A percentile compares a stretch with the other conserved stretches of the same genome.
These are phyloP conservation scores for Cutaneotrichosporon daszewskae DNA, from an alignment of 1,284 basidiomycete genomes.

Conservation along the genomic window DNA sequence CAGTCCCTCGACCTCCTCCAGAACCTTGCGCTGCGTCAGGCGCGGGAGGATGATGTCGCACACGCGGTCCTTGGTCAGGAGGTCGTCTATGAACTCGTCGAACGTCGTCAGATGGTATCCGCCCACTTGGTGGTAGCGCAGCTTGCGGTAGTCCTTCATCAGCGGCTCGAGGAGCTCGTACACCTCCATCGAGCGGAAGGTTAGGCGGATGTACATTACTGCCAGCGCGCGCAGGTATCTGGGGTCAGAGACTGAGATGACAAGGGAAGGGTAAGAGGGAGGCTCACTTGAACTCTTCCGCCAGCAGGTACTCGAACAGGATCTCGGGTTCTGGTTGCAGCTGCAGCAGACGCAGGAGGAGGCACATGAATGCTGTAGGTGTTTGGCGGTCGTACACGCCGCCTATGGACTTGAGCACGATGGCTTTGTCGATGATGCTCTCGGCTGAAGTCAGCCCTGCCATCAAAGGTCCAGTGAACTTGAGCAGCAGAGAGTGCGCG, in stretches of 20 bases:
- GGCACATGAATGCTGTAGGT: slow-evolving; percentile 84
- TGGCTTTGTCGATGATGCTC: slow-evolving; percentile 85
- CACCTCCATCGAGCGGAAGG: slow-evolving; percentile 80
- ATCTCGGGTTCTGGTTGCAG: slow-evolving; percentile 97
- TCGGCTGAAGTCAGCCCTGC: slow-evolving; percentile 60
- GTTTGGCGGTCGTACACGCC: slow-evolving; percentile 85
- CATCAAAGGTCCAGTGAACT: too few species aligned
- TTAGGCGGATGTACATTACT: slow-evolving; percentile 91
- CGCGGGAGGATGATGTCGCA: slow-evolving; percentile 96
- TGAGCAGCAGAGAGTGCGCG: too few species aligned
- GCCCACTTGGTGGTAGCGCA: slow-evolving; percentile 70
- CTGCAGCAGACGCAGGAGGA: slow-evolving; percentile 89
- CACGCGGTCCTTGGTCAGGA: slow-evolving; percentile 82
- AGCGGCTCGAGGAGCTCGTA: slow-evolving; percentile 91
- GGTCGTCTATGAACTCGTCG: slow-evolving; percentile 84
- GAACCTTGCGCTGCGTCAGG: slow-evolving; percentile 71
- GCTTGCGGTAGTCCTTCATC: slow-evolving; percentile 86
- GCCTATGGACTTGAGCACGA: slow-evolving; percentile 75
- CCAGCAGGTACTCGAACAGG: slow-evolving; percentile 84
- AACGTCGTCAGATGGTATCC: slow-evolving; percentile 80
- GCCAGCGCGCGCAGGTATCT: slow-evolving; percentile 92
- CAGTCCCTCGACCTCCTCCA: slow-evolving; percentile 89
- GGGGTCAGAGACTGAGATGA: slow-evolving; percentile 3
- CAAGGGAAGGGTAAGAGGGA: neutral
- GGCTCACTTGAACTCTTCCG: slow-evolving; percentile 94